Conservation (phyloP, 2,329 filamentous ascomycete species). For the Tolypocladium nubicola region DNA sequence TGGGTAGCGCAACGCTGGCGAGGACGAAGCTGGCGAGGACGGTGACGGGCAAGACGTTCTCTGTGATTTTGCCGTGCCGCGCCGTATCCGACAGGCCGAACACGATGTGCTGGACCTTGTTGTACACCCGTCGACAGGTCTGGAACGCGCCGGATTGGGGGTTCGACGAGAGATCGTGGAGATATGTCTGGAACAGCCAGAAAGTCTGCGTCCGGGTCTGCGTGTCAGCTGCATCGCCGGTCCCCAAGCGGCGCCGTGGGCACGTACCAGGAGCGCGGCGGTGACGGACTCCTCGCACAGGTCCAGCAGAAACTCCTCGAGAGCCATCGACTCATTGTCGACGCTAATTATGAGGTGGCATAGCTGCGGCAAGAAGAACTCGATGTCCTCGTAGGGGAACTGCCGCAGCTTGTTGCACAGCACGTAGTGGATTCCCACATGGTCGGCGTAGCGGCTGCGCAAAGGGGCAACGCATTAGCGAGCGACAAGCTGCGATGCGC, state of each 20-base stretch:
- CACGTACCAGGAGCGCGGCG: constrained; percentile 65
- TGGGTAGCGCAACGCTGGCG: constrained; percentile 63
- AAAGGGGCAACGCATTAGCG: constrained; percentile 8
- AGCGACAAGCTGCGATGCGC: not conserved
- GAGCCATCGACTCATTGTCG: constrained; percentile 83
- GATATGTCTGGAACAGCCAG: constrained; percentile 82
- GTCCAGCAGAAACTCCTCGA: constrained; percentile 81
- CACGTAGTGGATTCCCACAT: constrained; percentile 84
- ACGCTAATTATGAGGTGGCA: constrained; percentile 82
- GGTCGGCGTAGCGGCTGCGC: constrained; percentile 71
- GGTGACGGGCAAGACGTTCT: constrained; percentile 71
- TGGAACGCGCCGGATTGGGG: constrained; percentile 70
- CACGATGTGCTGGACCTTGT: constrained; percentile 80
- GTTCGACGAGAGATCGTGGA: constrained; percentile 67
- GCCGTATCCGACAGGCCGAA: constrained; percentile 64
- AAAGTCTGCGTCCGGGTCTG: constrained; percentile 51
- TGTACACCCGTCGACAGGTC: constrained; percentile 75
- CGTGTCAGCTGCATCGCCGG: constrained; percentile 8
- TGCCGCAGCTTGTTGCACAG: constrained; percentile 81
- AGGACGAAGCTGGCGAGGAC: constrained; percentile 73
- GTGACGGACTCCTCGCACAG: constrained; percentile 82
- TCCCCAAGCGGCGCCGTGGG: not conserved
- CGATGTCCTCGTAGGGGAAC: constrained; percentile 84
- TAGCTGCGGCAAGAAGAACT: constrained; percentile 83
- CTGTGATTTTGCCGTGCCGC: constrained; percentile 65